A percentile compares a stretch with the other conserved stretches of the same genome.
Conservation (phyloP, 805 yeast genomes). For the Cyberlindnera mycetangii region DNA sequence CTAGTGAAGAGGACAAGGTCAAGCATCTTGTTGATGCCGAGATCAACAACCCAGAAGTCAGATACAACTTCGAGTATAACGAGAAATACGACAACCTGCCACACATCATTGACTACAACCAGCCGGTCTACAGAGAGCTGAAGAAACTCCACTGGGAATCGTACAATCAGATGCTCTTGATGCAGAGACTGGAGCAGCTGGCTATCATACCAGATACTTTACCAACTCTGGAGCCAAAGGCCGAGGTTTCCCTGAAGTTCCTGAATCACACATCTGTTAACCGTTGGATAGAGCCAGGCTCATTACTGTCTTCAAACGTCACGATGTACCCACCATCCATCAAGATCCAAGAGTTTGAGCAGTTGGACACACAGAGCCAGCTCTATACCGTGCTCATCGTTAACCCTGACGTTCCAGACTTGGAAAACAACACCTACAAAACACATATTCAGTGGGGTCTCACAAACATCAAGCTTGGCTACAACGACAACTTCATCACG, state of each 20-base stretch:
- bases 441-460: constrained; percentile 80
- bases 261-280: constrained; percentile 63
- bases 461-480: constrained; percentile 57
- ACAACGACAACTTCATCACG: constrained; percentile 53
- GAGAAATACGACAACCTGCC: constrained; percentile 37
- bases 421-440: constrained; percentile 60
- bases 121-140: constrained; percentile 76
- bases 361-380: constrained; percentile 37
- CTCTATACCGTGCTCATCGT: constrained; percentile 77
- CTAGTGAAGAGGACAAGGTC: constrained; percentile 23
- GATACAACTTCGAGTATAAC: constrained; percentile 55
- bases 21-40: constrained; percentile 59
- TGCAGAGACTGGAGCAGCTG: constrained; percentile 89
- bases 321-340: constrained; percentile 77
- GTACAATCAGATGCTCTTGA: constrained; percentile 67
- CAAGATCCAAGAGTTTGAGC: constrained; percentile 69
- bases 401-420: constrained; percentile 89
- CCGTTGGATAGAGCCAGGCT: constrained; percentile 80
- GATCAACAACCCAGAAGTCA: constrained; percentile 77
- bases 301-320: constrained; percentile 64
- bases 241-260: constrained; percentile 71
- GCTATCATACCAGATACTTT: constrained; percentile 90
- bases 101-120: constrained; percentile 56
- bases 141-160: constrained; percentile 70
- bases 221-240: constrained; percentile 82